Base-by-base conservation (phyloP, 2,329 filamentous ascomycete genomes). In the Aspergillus viridinutans region DNA sequence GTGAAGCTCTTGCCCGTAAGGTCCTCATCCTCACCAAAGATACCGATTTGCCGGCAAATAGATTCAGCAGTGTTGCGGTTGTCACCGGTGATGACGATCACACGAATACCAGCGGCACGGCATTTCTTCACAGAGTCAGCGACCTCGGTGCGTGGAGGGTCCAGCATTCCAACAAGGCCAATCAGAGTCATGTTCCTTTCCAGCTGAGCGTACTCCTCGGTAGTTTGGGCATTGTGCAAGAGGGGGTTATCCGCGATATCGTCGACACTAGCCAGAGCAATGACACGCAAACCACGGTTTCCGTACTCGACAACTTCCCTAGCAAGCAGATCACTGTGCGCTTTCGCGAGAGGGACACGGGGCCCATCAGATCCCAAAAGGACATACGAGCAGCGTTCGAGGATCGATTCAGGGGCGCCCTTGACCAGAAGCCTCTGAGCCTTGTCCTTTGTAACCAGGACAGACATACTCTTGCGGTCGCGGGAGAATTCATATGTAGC, bases 391-490 rank as follows among this genome's bases (percentile, higher is more conserved):
- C 94, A 99, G 58, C 95, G 89, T 67, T 96, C 93, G 60, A 99
- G 84, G 65, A 99, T 87, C 12, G 92, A 91, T 75, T 99, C 94
- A 5, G 94, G 94, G 21, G 95, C 94, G 67, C 94, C 94, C 79
- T 99, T 99, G 64, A 99, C 92, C 50, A 99, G 83, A 10, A 99
- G 86, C 72, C 89, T 92, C 77, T 94, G 85, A 53, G 85, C 76
- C 51, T 81, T 80, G 55, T 84, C 87, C 54, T 83, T 82, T 63
- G 88, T 83, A 61, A 95, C 90, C 58, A 97, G 80, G 38, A 99
- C 95, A 50, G 94, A 99, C 94, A 99, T 99, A 76, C 93, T 97
- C 85, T 99, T 99, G 61, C 94, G 86, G 75, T 99, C 94, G 67
- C 94, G 87, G 1, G 94, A 97, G 77, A 99, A 99, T 73, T 99